Conservation (phyloP, 495 filamentous ascomycete genomes). For the Talaromyces adpressus region DNA sequence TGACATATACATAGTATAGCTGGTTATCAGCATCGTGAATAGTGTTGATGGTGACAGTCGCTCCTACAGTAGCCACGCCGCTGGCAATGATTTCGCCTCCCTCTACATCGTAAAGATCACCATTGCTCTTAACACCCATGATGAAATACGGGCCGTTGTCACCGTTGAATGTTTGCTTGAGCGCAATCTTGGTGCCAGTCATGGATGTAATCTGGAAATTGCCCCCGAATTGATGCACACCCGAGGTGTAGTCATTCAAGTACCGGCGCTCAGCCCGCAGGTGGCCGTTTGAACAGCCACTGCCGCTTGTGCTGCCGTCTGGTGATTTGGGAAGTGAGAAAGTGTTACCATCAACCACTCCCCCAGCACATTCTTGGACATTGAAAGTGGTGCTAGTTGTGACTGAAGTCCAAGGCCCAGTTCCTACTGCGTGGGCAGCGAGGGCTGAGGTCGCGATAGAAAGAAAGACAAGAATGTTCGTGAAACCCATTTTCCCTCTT, state of each 20-base stretch:
- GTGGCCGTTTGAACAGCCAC: constrained; percentile 4
- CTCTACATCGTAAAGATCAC: constrained; percentile 4
- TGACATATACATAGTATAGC: constrained; percentile 1
- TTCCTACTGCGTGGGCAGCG: neutral
- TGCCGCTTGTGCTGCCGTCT: constrained; percentile 2
- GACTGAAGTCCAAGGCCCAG: neutral
- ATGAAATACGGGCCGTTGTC: constrained; percentile 1
- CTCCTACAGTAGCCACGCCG: neutral
- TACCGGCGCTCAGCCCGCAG: constrained; percentile 4
- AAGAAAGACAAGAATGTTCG: neutral
- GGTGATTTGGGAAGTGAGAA: neutral
- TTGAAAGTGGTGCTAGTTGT: neutral
- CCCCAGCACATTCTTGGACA: neutral
- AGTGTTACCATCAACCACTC: neutral
- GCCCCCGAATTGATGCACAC: constrained; percentile 2
- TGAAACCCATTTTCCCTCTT: neutral
- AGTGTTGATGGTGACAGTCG: constrained; percentile 4
- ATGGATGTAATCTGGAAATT: neutral
- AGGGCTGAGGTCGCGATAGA: neutral
- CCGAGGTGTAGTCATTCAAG: constrained; percentile 1
- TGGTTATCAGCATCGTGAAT: neutral
- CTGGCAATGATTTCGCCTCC: neutral
- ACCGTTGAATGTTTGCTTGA: neutral
- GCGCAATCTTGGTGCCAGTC: neutral
- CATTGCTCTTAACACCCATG: constrained; percentile 1